These are phyloP conservation scores for Blastobotrys chiropterorum DNA, from an alignment of 805 yeast species.

Conservation along the genomic window DNA sequence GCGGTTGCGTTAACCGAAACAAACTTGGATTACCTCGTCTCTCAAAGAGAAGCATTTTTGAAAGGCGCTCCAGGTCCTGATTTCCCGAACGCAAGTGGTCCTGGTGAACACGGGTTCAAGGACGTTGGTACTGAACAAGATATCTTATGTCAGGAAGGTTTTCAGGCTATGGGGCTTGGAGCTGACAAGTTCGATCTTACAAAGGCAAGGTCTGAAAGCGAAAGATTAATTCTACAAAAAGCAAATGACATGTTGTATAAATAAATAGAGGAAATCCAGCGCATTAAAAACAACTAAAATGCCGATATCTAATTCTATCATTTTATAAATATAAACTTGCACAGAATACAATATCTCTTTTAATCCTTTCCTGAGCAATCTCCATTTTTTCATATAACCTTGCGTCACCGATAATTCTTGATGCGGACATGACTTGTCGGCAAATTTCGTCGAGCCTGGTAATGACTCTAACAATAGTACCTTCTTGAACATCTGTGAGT, in stretches of 20 bases:
- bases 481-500: constrained; percentile 86
- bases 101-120: constrained; percentile 10
- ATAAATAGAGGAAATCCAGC: no score
- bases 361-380: constrained; percentile 88
- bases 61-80: constrained; percentile 22
- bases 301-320: no score
- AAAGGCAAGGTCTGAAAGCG: neutral
- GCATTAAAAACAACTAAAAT: no score
- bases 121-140: constrained; percentile 1
- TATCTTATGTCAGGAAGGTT: constrained; percentile 2
- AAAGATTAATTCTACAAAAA: neutral
- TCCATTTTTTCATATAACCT: constrained; percentile 83
- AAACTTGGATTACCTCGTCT: constrained; percentile 15
- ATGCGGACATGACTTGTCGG: constrained; percentile 89
- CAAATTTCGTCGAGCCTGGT: constrained; percentile 92
- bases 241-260: neutral
- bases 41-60: constrained; percentile 20
- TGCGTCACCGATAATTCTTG: constrained; percentile 90
- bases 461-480: constrained; percentile 93
- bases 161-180: constrained; percentile 5
- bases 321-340: constrained; percentile 83
- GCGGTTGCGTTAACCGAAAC: constrained; percentile 30
- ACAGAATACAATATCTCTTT: constrained; percentile 95
- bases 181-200: neutral
- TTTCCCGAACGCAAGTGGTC: constrained; percentile 19